Conservation (phyloP, 176 grass and related monocot genomes). For the Phyllostachys edulis region DNA sequence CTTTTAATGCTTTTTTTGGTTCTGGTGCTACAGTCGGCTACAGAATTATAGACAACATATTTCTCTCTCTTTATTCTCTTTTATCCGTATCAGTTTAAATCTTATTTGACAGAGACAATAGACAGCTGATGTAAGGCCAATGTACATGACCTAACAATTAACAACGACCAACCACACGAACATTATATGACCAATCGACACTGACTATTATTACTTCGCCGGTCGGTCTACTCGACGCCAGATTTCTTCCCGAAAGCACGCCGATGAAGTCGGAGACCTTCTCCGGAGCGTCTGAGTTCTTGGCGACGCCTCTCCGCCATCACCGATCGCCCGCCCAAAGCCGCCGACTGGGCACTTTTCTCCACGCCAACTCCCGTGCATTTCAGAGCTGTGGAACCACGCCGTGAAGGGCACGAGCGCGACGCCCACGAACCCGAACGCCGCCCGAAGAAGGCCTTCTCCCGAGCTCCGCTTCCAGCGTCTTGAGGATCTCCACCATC, state of each 20-base stretch:
- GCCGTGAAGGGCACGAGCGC: constrained; percentile 35
- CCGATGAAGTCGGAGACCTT: constrained; percentile 44
- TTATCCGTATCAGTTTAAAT: no score
- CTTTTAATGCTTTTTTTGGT: no score
- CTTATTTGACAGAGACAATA: no score
- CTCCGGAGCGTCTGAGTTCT: constrained; percentile 2
- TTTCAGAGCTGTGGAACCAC: constrained; percentile 41
- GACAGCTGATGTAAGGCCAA: no score
- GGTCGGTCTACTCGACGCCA: constrained; percentile 15
- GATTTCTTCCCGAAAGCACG: constrained; percentile 23
- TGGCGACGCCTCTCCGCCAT: constrained; percentile 38
- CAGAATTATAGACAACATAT: no score
- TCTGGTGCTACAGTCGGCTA: no score
- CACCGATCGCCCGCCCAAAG: no score
- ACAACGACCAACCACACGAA: background rate
- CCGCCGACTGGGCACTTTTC: no score
- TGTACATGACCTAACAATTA: no score
- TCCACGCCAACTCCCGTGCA: constrained; percentile 19
- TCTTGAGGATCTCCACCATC: constrained; percentile 31
- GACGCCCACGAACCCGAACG: constrained; percentile 40
- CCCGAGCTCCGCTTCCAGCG: constrained; percentile 42
- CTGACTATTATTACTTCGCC: background rate
- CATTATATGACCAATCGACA: background rate
- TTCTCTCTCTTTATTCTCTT: no score
- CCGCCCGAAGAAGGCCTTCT: constrained; percentile 36